These are phyloP conservation scores for Starmerella sirachaensis DNA, from an alignment of 805 yeast species.

Conservation along the genomic window DNA sequence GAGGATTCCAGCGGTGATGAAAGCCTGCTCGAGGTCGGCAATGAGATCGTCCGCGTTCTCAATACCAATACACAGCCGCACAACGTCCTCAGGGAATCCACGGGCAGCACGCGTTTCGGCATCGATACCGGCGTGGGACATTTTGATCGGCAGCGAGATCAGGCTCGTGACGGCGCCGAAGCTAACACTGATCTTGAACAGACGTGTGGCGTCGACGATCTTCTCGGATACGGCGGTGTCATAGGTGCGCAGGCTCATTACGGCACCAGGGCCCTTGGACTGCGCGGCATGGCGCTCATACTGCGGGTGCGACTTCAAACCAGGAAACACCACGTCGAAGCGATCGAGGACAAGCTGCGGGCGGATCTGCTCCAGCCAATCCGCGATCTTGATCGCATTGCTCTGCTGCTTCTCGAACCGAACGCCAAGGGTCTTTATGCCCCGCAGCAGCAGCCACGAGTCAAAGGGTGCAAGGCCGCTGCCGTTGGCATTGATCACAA, in stretches of 20 bases:
- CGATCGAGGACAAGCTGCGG: conserved; percentile 11
- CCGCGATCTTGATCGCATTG: conserved; percentile 65
- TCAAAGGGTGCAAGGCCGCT: conserved; percentile 88
- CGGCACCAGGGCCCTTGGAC: conserved; percentile 83
- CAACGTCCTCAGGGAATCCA: conserved; percentile 82
- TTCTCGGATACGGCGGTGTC: conserved; percentile 49
- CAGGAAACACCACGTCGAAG: conserved; percentile 75
- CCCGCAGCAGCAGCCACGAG: conserved; percentile 78
- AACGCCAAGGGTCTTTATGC: conserved; percentile 75
- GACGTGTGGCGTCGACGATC: conserved; percentile 61
- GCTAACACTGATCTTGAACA: conserved; percentile 82
- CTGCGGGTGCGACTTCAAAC: conserved; percentile 70
- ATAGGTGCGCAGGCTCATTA: conserved; percentile 80
- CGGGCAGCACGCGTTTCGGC: conserved; percentile 76
- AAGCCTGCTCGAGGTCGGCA: conserved; percentile 63
- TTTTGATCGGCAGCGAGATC: conserved; percentile 85
- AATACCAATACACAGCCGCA: conserved; percentile 83
- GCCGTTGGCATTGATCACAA: conserved; percentile 79
- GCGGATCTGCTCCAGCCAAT: conserved; percentile 55
- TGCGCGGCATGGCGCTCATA: conserved; percentile 63
- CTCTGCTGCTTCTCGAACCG: conserved; percentile 80
- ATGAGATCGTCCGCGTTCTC: conserved; percentile 73
- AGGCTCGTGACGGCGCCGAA: conserved; percentile 90
- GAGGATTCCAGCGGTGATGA: conserved; percentile 44
- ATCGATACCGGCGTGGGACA: conserved; percentile 96